Percentiles rank a stretch among this genome's conserved stretches.
Conservation (phyloP, 73 alveolate genomes). For the Paramecium bursaria region DNA sequence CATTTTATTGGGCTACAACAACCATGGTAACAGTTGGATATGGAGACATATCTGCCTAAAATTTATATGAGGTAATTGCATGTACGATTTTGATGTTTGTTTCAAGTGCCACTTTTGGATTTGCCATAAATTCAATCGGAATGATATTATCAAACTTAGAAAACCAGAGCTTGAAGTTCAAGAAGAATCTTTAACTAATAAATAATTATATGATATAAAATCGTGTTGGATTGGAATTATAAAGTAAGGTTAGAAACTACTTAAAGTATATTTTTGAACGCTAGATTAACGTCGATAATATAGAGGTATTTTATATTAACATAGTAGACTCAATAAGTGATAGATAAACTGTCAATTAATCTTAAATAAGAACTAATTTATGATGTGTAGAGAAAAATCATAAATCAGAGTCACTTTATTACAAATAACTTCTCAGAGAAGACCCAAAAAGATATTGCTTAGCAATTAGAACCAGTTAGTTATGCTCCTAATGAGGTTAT, state of each 20-base stretch:
- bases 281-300: neutral
- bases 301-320: neutral
- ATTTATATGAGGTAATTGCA: slow-evolving; percentile 73
- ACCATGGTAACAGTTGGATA: slow-evolving; percentile 91
- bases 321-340: neutral
- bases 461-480: neutral
- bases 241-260: too few relatives aligned
- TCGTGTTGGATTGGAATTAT: too few relatives aligned
- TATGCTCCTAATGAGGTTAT: slow-evolving; percentile 31
- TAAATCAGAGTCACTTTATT: neutral
- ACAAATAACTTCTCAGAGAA: slow-evolving; percentile 10
- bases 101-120: slow-evolving; percentile 87
- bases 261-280: too few relatives aligned
- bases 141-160: slow-evolving; percentile 66
- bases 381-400: neutral
- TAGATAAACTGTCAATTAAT: neutral
- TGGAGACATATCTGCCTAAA: slow-evolving; percentile 87
- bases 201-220: too few relatives aligned
- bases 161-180: neutral
- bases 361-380: neutral
- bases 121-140: slow-evolving; percentile 83
- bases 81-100: slow-evolving; percentile 77
- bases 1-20: slow-evolving; percentile 80
- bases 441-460: neutral
- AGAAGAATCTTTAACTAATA: neutral